Evolutionary conservation across 495 filamentous ascomycete genomes (phyloP).

Genomic region (Staphylotrichum longicolle): DNA sequence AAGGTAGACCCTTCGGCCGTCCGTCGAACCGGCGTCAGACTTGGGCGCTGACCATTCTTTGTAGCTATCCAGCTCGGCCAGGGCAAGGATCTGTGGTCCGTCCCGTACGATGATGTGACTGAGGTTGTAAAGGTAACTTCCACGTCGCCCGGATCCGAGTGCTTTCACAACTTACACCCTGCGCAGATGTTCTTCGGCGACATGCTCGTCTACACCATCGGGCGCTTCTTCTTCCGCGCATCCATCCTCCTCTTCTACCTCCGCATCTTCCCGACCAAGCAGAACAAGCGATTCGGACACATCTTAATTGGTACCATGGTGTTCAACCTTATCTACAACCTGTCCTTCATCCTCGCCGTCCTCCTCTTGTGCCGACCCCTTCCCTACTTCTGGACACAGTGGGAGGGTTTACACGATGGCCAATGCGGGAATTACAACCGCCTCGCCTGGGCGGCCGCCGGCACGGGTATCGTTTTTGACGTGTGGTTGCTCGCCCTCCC

Average conservation of each 20-base stretch:
- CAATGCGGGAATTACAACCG: constrained; percentile 34
- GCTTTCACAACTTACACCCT: too few relatives aligned
- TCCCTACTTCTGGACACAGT: constrained; percentile 28
- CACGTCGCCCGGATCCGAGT: too few relatives aligned
- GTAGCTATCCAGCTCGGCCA: constrained; percentile 40
- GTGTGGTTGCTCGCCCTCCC: constrained; percentile 38
- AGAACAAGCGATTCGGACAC: constrained; percentile 27
- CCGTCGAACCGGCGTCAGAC: too few relatives aligned
- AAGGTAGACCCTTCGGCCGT: neutral
- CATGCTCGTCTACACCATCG: constrained; percentile 39
- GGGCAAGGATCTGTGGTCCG: constrained; percentile 48
- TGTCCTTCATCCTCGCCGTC: constrained; percentile 38
- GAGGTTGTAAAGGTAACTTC: constrained; percentile 16
- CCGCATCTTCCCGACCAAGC: constrained; percentile 43
- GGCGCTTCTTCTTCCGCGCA: constrained; percentile 41
- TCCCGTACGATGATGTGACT: constrained; percentile 47
- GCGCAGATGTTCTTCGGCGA: constrained; percentile 26
- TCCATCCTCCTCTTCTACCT: constrained; percentile 53
- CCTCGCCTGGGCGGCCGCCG: constrained; percentile 31
- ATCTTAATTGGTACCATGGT: constrained; percentile 31
- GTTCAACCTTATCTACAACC: constrained; percentile 34
- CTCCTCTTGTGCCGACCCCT: constrained; percentile 47
- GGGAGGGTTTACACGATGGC: constrained; percentile 26
- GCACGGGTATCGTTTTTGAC: constrained; percentile 38
- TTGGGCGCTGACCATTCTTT: neutral